Conservation (phyloP, 176 grass and related monocot genomes). For the Aegilops tauschii region DNA sequence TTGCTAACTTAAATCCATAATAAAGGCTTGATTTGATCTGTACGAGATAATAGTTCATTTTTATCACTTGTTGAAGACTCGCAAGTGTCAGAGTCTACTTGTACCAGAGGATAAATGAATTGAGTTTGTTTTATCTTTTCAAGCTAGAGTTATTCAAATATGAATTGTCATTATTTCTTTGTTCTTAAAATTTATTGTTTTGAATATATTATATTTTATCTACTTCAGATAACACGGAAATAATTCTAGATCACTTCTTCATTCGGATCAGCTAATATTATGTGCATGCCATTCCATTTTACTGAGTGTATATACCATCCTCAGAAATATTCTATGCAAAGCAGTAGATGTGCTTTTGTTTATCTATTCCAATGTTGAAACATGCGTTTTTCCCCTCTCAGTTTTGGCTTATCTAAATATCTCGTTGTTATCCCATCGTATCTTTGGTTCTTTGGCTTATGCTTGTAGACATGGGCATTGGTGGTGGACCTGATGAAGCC, state of each 20-base stretch:
- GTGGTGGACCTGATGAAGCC: background rate
- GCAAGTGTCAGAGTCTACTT: background rate
- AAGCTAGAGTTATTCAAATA: background rate
- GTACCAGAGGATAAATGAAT: background rate
- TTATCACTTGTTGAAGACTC: background rate
- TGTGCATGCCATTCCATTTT: background rate
- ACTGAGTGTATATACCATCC: background rate
- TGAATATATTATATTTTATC: background rate
- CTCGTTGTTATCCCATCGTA: background rate
- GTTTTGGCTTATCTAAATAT: background rate
- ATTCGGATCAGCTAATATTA: background rate
- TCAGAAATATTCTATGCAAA: background rate
- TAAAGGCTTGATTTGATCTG: background rate
- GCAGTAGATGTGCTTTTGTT: background rate
- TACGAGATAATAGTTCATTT: background rate
- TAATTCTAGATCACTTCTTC: background rate
- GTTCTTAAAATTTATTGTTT: background rate
- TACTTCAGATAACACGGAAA: background rate
- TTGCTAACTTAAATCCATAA: background rate
- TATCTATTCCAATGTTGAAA: background rate
- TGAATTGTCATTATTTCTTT: background rate
- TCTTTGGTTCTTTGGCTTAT: background rate
- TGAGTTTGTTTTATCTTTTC: background rate
- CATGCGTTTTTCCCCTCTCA: background rate
- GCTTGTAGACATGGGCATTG: background rate